These are phyloP conservation scores for Uronychia binucleata DNA, from an alignment of 73 alveolate species.

Conservation along the genomic window DNA sequence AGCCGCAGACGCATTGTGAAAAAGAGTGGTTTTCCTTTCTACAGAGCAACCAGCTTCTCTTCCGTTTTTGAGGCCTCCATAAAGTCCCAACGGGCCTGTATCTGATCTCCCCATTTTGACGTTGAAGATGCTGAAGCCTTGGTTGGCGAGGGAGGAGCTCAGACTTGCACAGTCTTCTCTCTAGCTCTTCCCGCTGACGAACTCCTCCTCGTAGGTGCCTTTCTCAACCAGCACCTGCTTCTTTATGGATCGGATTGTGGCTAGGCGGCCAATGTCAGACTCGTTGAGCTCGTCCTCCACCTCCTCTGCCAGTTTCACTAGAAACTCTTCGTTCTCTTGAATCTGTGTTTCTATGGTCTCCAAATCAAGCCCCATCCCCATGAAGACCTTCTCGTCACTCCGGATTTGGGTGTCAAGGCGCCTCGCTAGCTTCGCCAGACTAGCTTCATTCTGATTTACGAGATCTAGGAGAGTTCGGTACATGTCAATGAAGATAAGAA, in stretches of 20 bases:
- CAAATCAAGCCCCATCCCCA: background rate
- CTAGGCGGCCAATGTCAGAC: background rate
- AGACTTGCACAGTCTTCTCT: background rate
- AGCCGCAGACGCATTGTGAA: no score
- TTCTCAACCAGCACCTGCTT: background rate
- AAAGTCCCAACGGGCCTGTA: no score
- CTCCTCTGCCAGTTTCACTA: background rate
- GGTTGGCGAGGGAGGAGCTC: no score
- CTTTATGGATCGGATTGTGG: background rate
- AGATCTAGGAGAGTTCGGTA: background rate
- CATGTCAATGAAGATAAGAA: background rate
- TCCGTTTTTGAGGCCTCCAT: no score
- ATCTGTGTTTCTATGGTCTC: background rate
- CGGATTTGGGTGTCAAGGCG: background rate
- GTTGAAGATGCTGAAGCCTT: no score
- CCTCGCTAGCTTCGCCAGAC: background rate
- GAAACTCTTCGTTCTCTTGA: background rate
- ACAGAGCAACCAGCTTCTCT: no score
- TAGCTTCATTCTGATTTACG: background rate
- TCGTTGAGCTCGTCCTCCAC: background rate
- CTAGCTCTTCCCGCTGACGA: background rate
- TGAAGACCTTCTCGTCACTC: background rate
- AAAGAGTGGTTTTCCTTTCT: no score
- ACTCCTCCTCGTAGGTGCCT: background rate
- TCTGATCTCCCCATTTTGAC: no score